Base-by-base conservation (phyloP, 805 yeast species). In the Metschnikowia hibisci region DNA sequence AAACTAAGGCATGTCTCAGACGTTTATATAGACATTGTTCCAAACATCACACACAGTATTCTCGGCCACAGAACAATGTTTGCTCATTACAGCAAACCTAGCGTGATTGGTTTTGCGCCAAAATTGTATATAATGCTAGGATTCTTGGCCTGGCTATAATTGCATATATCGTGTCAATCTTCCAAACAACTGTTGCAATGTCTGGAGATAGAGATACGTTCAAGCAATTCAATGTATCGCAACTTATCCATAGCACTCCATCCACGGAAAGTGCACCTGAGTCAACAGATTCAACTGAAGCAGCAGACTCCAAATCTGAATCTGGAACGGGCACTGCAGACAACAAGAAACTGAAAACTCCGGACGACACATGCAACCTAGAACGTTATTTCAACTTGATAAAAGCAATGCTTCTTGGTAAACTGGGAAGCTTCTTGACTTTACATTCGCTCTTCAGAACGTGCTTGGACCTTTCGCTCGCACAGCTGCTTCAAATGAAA, bases 391-490 rank as follows among this genome's bases (percentile, higher is more conserved):
- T 37, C 12, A 14, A 30, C 33, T 37, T 37, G 34, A 30, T 30
- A 8, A 16, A 29, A 6, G 18, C 33, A 14, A 29, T 29, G 16
- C 8, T 37, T 30, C 33, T 29, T 11, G 34, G 40, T 2, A 30
- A 28, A 12, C 33, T 30, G 33, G 40, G 33, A 27, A 37, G 27
- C 15, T 37, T 25, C 30, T 42, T 54, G 20, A 52, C 54, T 25
- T 37, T 51, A 22, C 65, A 63, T 33, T 50, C 50, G 31, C 32
- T 51, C 9, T 42, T 58, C 9, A 45, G 66, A 30, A 60, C 65
- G 11, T 46, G 60, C 11, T 55, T 54, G 16, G 65, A 63, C 41
- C 57, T 61, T 34, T 41, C 54, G 27, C 44, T 63, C 28, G 43
- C 60, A 5, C 63, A 60, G 37, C 34, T 43, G 4, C 50, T 60